Evolutionary conservation across 2,329 filamentous ascomycete genomes (phyloP), one percentile per base, ranked within the genome.

Genomic region (Nemania bipapillata): DNA sequence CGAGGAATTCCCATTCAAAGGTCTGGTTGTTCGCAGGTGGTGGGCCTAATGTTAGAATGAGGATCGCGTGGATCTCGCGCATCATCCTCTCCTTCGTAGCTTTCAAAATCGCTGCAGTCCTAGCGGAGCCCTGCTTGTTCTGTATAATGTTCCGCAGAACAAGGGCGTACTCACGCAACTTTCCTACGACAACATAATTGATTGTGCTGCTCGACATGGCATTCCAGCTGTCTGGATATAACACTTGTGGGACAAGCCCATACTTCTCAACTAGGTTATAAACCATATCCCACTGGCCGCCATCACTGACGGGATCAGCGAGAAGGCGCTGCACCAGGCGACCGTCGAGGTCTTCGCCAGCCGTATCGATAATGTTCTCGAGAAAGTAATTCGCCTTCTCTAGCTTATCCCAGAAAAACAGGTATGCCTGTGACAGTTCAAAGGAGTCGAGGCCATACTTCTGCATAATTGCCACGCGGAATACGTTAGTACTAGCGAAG

Each of bases 391-490:
- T 97, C 8, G 91, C 86, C 80, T 97, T 97, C 80, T 97, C 94
- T 22, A 97, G 87, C 82, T 97, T 97, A 80, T 97, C 94, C 91
- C 92, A 96, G 85, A 93, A 97, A 82, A 95, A 97, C 3, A 97
- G 86, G 76, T 96, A 96, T 0, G 90, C 86, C 80, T 97, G 94
- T 32, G 91, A 94, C n/a, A 97, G 85, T 83, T 97, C 92, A 75
- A 97, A 96, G 61, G 87, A 84, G 54, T 90, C 87, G 22, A 97
- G 86, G 71, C 89, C 88, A 80, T 96, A 92, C 75, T 90, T 90
- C 80, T 92, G 91, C 91, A 96, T 95, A 54, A 97, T 84, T 0
- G 93, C 91, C n/a, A 97, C 87, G 30, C 94, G 91, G 81, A 97
- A 96, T 64, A 96, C 90, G 74, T 97, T 97, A n/a, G 92, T 96